Conservation (phyloP, 2,329 filamentous ascomycete species). For the Fusarium sp. region DNA sequence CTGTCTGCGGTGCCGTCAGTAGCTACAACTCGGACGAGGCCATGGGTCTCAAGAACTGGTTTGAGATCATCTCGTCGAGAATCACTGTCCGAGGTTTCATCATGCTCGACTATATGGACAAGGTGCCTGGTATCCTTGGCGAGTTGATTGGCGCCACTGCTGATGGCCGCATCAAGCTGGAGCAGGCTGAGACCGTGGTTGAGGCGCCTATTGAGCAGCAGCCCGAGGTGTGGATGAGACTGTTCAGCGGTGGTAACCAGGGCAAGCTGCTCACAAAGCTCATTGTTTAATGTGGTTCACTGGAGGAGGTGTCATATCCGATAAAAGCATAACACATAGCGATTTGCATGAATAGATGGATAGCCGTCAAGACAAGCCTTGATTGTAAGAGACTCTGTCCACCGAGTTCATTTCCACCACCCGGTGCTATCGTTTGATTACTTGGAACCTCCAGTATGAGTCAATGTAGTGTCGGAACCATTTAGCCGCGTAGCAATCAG, state of each 20-base stretch:
- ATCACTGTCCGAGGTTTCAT: conserved; percentile 43
- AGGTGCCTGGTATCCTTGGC: conserved; percentile 40
- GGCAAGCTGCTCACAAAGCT: conserved; percentile 45
- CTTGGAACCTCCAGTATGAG: too few relatives aligned
- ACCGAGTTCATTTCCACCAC: too few relatives aligned
- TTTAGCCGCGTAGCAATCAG: too few relatives aligned
- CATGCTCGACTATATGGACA: conserved; percentile 45
- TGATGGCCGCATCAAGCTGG: conserved; percentile 41
- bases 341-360: conserved; percentile 3
- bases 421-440: too few relatives aligned
- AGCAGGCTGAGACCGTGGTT: conserved; percentile 40
- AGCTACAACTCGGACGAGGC: conserved; percentile 43
- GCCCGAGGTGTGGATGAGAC: conserved; percentile 42
- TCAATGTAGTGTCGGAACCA: too few relatives aligned
- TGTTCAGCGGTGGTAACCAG: conserved; percentile 43
- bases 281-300: conserved; percentile 19
- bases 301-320: neutral
- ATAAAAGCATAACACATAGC: conserved; percentile 1
- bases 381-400: too few relatives aligned
- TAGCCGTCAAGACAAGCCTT: too few relatives aligned
- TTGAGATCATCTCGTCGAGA: conserved; percentile 42
- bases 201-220: conserved; percentile 43
- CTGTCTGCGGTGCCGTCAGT: conserved; percentile 43
- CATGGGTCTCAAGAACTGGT: conserved; percentile 44
- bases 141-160: conserved; percentile 44